phyloP scores from a whole-genome alignment of 2,329 filamentous ascomycete genomes.

The Arthroderma sp. region DNA sequence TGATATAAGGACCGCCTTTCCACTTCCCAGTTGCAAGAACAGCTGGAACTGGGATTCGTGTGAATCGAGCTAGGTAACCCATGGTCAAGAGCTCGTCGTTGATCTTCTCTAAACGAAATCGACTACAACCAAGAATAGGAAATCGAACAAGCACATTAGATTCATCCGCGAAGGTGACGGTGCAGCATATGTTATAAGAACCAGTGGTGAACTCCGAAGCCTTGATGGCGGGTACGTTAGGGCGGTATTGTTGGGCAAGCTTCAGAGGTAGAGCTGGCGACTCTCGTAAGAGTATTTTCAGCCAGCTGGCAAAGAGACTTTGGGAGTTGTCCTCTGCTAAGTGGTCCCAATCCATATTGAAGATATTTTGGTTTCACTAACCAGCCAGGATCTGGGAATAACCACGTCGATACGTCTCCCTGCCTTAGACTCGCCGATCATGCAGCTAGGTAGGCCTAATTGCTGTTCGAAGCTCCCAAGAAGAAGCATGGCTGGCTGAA shows the following conservation, averaged over 20 bases:
- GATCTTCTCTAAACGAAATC: conserved; percentile 10
- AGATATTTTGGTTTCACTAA: neutral
- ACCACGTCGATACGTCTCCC: neutral
- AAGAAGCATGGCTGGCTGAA: too few relatives aligned
- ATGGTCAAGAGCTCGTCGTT: conserved; percentile 9
- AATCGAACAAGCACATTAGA: conserved; percentile 11
- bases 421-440: neutral
- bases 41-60: conserved; percentile 15
- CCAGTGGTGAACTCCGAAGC: conserved; percentile 11
- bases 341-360: conserved; percentile 7
- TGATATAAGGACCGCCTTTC: conserved; percentile 15
- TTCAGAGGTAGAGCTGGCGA: conserved; percentile 5
- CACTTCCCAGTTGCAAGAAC: conserved; percentile 13
- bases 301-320: conserved; percentile 3
- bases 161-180: conserved; percentile 10
- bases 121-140: conserved; percentile 8
- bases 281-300: conserved; percentile 1
- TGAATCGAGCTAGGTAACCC: conserved; percentile 14
- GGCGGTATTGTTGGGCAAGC: conserved; percentile 3
- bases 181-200: conserved; percentile 13
- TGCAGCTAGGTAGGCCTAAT: too few relatives aligned
- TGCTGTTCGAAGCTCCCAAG: too few relatives aligned
- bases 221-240: conserved; percentile 8
- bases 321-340: conserved; percentile 5
- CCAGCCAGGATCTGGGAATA: neutral